Conservation (phyloP, 768 basidiomycete genomes). For the Suillus lakei region DNA sequence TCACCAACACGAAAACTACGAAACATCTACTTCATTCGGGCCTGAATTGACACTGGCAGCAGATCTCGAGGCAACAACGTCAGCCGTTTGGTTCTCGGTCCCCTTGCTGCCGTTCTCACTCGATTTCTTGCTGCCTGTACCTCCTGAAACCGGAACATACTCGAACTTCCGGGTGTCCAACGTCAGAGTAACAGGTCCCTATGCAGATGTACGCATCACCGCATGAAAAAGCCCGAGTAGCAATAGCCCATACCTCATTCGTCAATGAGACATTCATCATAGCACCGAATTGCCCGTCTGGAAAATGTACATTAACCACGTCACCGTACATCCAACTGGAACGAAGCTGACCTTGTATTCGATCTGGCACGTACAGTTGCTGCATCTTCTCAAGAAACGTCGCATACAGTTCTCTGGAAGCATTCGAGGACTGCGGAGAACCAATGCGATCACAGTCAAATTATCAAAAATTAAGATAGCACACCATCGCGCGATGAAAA, state of each 20-base stretch:
- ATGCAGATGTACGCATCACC: conserved; percentile 8
- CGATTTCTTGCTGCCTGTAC: conserved; percentile 9
- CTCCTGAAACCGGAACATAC: conserved; percentile 47
- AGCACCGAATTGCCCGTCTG: conserved; percentile 93
- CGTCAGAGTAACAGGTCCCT: conserved; percentile 89
- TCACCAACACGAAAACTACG: background rate
- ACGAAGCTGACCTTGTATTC: conserved; percentile 69
- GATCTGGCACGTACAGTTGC: conserved; percentile 69
- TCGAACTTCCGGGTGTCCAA: conserved; percentile 83
- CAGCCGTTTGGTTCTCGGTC: background rate
- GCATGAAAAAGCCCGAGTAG: conserved; percentile 6
- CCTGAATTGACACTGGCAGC: background rate
- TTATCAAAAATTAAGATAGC: conserved; percentile 22
- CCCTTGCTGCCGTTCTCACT: background rate
- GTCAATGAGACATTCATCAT: conserved; percentile 93
- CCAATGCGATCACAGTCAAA: background rate
- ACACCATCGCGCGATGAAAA: conserved; percentile 92
- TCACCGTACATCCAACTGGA: background rate
- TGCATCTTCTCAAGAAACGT: conserved; percentile 73
- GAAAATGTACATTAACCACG: background rate
- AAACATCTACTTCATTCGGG: background rate
- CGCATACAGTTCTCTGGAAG: conserved; percentile 71
- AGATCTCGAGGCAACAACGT: background rate
- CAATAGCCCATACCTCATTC: conserved; percentile 70
- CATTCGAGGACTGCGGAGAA: conserved; percentile 58